Evolutionary conservation across 371 early-diverging fungal species (phyloP), one percentile per base, ranked within the genome.

Genomic region (Rhizopus delemar): DNA sequence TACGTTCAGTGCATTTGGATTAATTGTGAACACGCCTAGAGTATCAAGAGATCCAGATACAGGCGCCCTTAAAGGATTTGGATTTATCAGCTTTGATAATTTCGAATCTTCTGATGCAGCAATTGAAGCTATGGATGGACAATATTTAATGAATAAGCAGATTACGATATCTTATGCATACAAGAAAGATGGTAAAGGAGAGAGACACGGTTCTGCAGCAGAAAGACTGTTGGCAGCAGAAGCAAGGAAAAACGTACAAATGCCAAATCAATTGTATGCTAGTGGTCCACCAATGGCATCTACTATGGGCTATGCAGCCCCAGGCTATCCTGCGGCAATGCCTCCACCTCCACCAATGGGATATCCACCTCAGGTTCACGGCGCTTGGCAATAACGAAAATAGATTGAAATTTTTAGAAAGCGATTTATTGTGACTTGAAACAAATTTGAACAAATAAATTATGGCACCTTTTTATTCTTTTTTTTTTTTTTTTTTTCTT

Each of bases 151-250:
- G 77, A 94, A 95, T 71, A 94, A 94, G 64, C 89, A 92, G 35
- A 89, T 99, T 62, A 84, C 85, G n/a, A 96, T 97, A 9, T 80
- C 85, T 11, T 99, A 95, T 75, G 97, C 98, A 1, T 92, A 93
- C 69, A 98, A 98, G 76, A 98, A 98, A 78, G 98, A 99, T 65
- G 96, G 96, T 35, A 93, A 94, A 75, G 99, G 99, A 12, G 98
- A 97, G 69, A 77, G 95, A 28, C 99, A 99, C 69, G 99, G 99
- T 49, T 91, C 93, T 34, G 95, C 95, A 2, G 97, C 98, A 79
- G 98, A 98, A 73, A 88, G 99, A 60, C 69, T 97, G 51, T 81
- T 98, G 69, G 99, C 99, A 3, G 89, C 93, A 5, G 92, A 97
- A 75, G 94, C 93, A 33, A 80, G 80, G 51, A 94, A 94, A 72